Percentiles rank a stretch among this genome's conserved stretches.
phyloP scores from a whole-genome alignment of 2,329 filamentous ascomycete species.

The Ceratocystis destructans region DNA sequence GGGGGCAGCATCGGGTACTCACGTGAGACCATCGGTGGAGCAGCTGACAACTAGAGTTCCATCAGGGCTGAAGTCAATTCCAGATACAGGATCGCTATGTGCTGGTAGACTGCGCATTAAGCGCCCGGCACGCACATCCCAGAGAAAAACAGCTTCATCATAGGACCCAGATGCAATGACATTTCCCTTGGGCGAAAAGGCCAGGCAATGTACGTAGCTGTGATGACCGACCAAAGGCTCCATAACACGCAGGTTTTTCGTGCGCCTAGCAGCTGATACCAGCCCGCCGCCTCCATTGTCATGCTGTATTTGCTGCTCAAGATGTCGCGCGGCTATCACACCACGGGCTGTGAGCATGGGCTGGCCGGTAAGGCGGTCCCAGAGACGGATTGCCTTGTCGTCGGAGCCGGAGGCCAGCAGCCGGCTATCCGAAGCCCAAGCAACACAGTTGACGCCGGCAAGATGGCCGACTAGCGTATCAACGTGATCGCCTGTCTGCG shows the following conservation, averaged over 20 bases:
- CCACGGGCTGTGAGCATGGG: constrained; percentile 36
- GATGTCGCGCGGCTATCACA: constrained; percentile 20
- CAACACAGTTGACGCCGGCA: constrained; percentile 78
- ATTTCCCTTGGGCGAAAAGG: constrained; percentile 96
- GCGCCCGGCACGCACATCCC: constrained; percentile 80
- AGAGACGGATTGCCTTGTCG: constrained; percentile 89
- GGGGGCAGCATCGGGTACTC: constrained; percentile 26
- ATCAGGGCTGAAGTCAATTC: constrained; percentile 85
- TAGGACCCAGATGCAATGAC: constrained; percentile 92
- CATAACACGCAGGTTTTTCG: constrained; percentile 26
- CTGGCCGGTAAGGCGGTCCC: constrained; percentile 57
- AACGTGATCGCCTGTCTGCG: constrained; percentile 60
- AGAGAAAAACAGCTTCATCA: constrained; percentile 92
- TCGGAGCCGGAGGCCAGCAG: constrained; percentile 84
- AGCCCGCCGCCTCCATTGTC: constrained; percentile 20
- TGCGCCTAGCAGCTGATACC: neutral
- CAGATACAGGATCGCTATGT: constrained; percentile 86
- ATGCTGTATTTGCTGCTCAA: constrained; percentile 22
- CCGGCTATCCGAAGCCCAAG: constrained; percentile 85
- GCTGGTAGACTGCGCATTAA: constrained; percentile 85
- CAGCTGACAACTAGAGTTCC: constrained; percentile 87
- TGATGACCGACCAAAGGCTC: constrained; percentile 69
- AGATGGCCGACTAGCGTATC: constrained; percentile 88
- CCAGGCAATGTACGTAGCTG: constrained; percentile 88
- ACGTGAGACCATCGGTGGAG: constrained; percentile 80